Base-by-base conservation (phyloP, 2,329 filamentous ascomycete genomes). In the Stromatinia cepivora region DNA sequence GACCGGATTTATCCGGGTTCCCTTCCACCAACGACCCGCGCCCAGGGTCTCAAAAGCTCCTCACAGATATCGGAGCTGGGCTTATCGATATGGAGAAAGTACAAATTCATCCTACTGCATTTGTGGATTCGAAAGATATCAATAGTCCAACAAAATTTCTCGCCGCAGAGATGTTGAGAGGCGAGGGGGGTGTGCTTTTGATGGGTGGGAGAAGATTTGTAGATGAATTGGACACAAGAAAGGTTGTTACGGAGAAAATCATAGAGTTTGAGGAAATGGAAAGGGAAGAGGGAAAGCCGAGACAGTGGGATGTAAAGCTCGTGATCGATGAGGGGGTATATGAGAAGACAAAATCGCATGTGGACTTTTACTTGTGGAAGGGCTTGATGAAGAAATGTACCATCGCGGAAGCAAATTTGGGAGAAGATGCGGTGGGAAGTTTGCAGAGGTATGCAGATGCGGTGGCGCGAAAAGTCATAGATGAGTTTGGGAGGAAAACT, bases 101-200 rank as follows among this genome's bases (percentile, higher is more conserved):
- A 2, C 88, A 90, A 76, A 82, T 90, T 6, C 88, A 90, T 72
- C 88, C 88, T 3, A 89, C 88, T 0, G 86, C 87, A 0, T 90
- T 90, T 74, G 80, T 90, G 8, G 87, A 89, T 71, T 83, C 84
- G 0, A 79, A 81, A 1, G 81, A 82, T 45, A 78, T 80, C 0
- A 73, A 72, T 0, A 81, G 82, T 0, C 78, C 78, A 46, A 82
- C 87, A 61, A 90, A 90, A 77, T 87, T 90, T 73, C 82, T 90
- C 5, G 87, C 87, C 0, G 88, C 88, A 0, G 88, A 90, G 77
- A 81, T 88, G 70, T 79, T 90, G 36, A 80, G 88, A 4, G 88
- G 87, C 0, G 87, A 90, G 73, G 88, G 88, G 0, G 88, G 87
- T 0, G 83, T 90, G 5, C 72, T 90, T 39, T 77, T 90, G 1